phyloP scores from a whole-genome alignment of 1,284 basidiomycete species.

The Puccinia novopanici region DNA sequence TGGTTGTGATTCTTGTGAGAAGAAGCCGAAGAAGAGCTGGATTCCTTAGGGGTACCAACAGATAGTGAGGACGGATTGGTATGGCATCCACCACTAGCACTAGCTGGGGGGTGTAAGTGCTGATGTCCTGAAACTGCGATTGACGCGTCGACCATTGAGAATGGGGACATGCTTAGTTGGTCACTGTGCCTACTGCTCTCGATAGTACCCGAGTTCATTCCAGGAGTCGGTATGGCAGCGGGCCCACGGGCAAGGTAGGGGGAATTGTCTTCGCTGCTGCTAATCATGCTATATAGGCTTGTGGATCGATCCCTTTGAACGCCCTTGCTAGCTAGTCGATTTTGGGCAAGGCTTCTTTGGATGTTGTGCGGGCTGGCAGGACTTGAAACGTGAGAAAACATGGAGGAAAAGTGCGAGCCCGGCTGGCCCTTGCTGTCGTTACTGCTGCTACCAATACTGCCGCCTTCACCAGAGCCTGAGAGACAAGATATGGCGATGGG shows the following conservation, averaged over 20 bases:
- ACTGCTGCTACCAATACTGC: conserved; percentile 37
- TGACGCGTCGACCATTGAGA: conserved; percentile 31
- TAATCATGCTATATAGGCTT: conserved; percentile 18
- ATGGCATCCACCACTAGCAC: conserved; percentile 15
- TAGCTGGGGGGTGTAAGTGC: neutral
- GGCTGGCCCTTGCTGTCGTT: conserved; percentile 30
- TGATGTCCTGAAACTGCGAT: conserved; percentile 3
- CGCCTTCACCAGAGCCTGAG: conserved; percentile 10
- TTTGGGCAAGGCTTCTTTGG: neutral
- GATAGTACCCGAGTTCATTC: neutral
- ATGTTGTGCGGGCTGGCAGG: conserved; percentile 29
- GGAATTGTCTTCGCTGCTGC: conserved; percentile 29
- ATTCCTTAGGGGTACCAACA: conserved; percentile 9
- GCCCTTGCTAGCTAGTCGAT: conserved; percentile 3
- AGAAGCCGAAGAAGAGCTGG: conserved; percentile 23
- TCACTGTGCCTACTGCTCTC: conserved; percentile 37
- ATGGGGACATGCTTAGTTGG: conserved; percentile 45
- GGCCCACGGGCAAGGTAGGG: neutral
- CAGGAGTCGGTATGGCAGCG: neutral
- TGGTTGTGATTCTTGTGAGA: neutral
- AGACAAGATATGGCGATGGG: conserved; percentile 35
- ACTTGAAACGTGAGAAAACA: conserved; percentile 28
- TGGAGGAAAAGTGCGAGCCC: conserved; percentile 35
- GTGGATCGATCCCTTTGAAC: conserved; percentile 29
- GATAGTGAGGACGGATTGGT: conserved; percentile 34